Evolutionary conservation across 257 asterid genomes (phyloP).

Genomic region (Phtheirospermum japonicum): DNA sequence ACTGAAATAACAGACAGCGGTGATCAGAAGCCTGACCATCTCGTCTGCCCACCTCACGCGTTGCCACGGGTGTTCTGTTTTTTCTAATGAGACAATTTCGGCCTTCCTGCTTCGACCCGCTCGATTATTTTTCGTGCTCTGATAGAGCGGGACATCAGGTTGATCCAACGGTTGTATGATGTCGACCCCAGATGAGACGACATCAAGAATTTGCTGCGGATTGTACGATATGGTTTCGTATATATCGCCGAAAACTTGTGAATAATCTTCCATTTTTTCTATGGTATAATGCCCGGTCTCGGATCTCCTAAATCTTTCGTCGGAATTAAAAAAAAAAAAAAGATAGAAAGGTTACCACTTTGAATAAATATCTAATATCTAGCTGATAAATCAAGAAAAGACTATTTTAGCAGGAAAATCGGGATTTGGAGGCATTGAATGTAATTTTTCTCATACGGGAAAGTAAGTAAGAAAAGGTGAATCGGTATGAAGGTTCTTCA

Average conservation of each 20-base stretch:
- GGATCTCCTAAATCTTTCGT: not conserved
- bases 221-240: no score
- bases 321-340: not conserved
- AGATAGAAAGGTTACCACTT: not conserved
- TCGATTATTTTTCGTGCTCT: slow-evolving; percentile 13
- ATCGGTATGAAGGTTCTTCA: slow-evolving; percentile 4
- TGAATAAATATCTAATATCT: not conserved
- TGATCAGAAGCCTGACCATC: slow-evolving; percentile 57
- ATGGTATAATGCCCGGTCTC: no score
- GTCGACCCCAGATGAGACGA: slow-evolving; percentile 21
- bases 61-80: slow-evolving; percentile 26
- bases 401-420: not conserved
- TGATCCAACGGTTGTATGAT: slow-evolving; percentile 25
- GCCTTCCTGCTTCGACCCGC: no score
- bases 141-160: slow-evolving; percentile 15
- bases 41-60: slow-evolving; percentile 50
- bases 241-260: slow-evolving; percentile 22
- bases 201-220: slow-evolving; percentile 19
- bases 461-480: slow-evolving; percentile 13
- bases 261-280: slow-evolving; percentile 23
- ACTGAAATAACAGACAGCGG: slow-evolving; percentile 40
- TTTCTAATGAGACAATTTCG: no score
- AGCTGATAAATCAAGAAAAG: no score
- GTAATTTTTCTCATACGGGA: slow-evolving; percentile 14
- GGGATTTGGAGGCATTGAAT: slow-evolving; percentile 7